phyloP scores from a whole-genome alignment of 2,329 filamentous ascomycete species.

The Phialophora chinensis region DNA sequence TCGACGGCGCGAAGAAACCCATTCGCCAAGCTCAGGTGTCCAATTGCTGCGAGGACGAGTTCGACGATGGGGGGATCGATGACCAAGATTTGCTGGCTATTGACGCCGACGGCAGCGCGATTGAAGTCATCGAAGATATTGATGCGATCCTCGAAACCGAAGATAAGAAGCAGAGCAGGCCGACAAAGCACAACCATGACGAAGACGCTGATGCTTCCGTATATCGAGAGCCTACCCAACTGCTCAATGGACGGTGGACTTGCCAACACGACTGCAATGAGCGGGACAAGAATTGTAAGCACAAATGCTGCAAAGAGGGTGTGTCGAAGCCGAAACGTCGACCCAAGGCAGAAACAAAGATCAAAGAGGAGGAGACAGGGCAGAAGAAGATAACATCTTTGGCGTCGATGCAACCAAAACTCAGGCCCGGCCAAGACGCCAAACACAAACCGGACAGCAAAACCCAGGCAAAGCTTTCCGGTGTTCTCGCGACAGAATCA shows the following conservation, averaged over 20 bases:
- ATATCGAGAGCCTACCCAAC: conserved; percentile 54
- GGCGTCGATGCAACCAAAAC: conserved; percentile 10
- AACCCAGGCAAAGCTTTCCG: not conserved
- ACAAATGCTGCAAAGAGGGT: conserved; percentile 74
- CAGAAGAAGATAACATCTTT: conserved; percentile 31
- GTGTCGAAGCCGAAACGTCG: conserved; percentile 66
- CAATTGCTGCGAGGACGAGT: conserved; percentile 52
- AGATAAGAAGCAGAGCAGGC: conserved; percentile 28
- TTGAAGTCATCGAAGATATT: conserved; percentile 57
- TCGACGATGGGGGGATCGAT: conserved; percentile 59
- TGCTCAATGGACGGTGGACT: conserved; percentile 74
- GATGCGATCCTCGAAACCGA: conserved; percentile 30
- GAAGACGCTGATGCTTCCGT: conserved; percentile 20
- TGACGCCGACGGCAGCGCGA: conserved; percentile 54
- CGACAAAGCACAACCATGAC: conserved; percentile 30
- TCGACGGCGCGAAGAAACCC: conserved; percentile 17
- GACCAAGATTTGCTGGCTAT: conserved; percentile 59
- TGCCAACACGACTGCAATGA: conserved; percentile 75
- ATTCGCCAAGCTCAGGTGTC: conserved; percentile 30
- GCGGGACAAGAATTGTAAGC: conserved; percentile 67
- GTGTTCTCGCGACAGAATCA: not conserved
- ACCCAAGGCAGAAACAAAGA: conserved; percentile 37
- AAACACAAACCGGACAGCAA: not conserved
- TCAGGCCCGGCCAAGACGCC: not conserved
- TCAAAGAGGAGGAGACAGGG: conserved; percentile 17